phyloP scores from a whole-genome alignment of 2,329 filamentous ascomycete species.

The Grosmannia penicillata region DNA sequence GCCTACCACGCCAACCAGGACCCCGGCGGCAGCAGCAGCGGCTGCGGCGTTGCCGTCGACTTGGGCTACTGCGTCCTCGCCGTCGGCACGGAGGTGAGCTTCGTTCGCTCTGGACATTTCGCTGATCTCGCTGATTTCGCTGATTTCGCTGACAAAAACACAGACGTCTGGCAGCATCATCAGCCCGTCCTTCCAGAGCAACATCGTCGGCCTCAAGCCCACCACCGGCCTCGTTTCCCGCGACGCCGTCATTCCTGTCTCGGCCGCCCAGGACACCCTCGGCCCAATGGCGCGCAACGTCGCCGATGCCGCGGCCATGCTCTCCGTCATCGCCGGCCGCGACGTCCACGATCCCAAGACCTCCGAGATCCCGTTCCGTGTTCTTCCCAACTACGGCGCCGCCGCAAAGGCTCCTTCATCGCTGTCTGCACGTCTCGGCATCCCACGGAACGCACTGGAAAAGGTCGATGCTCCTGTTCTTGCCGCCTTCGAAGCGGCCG shows the following conservation, averaged over 20 bases:
- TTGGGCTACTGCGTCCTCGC: constrained; percentile 43
- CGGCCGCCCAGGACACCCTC: constrained; percentile 48
- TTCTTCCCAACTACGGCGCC: constrained; percentile 2
- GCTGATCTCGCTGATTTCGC: too few relatives aligned
- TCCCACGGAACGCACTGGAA: constrained; percentile 44
- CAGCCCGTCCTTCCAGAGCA: constrained; percentile 36
- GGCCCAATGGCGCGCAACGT: constrained; percentile 52
- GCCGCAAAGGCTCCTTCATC: constrained; percentile 20
- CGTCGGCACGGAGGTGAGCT: constrained; percentile 46
- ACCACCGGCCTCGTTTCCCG: constrained; percentile 51
- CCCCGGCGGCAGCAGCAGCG: constrained; percentile 45
- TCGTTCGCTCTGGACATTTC: background rate
- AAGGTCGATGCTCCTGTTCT: constrained; percentile 13
- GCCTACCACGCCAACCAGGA: constrained; percentile 7
- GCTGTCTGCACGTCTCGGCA: constrained; percentile 40
- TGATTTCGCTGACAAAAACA: too few relatives aligned
- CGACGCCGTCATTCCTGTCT: constrained; percentile 50
- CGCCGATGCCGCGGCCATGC: constrained; percentile 45
- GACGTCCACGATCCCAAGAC: constrained; percentile 53
- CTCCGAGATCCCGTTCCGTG: constrained; percentile 38
- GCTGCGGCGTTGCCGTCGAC: constrained; percentile 43
- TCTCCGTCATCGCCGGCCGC: constrained; percentile 47
- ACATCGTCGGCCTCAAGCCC: constrained; percentile 54
- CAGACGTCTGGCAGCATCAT: constrained; percentile 48
- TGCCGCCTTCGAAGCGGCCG: constrained; percentile 34